These are phyloP conservation scores for Buddleja alternifolia DNA, from an alignment of 257 asterid genomes.

Conservation along the genomic window DNA sequence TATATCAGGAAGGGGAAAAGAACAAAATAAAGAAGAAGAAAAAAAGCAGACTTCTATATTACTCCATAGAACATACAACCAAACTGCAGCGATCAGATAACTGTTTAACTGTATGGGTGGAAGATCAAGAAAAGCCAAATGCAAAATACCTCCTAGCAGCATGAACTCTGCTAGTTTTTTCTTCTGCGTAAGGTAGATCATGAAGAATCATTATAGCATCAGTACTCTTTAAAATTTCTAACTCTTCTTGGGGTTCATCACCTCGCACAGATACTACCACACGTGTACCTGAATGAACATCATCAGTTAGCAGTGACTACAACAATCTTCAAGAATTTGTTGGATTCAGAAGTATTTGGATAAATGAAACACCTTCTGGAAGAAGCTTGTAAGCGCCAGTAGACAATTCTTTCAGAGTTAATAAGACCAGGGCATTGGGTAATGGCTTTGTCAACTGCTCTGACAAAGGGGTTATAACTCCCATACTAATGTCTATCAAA, in stretches of 20 bases:
- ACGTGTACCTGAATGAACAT: conserved; percentile 67
- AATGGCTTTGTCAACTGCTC: conserved; percentile 92
- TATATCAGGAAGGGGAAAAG: too few relatives aligned
- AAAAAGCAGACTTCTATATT: too few relatives aligned
- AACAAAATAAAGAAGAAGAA: too few relatives aligned
- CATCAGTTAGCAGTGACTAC: conserved; percentile 25
- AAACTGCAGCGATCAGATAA: too few relatives aligned
- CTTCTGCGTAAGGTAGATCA: conserved; percentile 72
- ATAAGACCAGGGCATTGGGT: conserved; percentile 79
- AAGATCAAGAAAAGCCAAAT: conserved; percentile 7
- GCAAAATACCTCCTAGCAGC: conserved; percentile 82
- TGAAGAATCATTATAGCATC: conserved; percentile 90
- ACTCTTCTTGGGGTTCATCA: conserved; percentile 75
- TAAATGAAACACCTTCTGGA: conserved; percentile 63
- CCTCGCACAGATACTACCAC: conserved; percentile 81
- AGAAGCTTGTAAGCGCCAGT: conserved; percentile 90
- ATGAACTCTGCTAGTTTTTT: conserved; percentile 85
- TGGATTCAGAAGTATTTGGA: conserved; percentile 20
- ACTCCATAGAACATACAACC: too few relatives aligned
- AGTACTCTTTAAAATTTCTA: conserved; percentile 66
- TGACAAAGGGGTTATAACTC: conserved; percentile 89
- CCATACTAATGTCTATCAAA: conserved; percentile 91
- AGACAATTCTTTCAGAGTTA: conserved; percentile 76
- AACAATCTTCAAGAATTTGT: background rate
- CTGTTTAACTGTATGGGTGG: too few relatives aligned